These are phyloP conservation scores for Curvularia sp. DNA, from an alignment of 2,329 filamentous ascomycete genomes.

Conservation along the genomic window DNA sequence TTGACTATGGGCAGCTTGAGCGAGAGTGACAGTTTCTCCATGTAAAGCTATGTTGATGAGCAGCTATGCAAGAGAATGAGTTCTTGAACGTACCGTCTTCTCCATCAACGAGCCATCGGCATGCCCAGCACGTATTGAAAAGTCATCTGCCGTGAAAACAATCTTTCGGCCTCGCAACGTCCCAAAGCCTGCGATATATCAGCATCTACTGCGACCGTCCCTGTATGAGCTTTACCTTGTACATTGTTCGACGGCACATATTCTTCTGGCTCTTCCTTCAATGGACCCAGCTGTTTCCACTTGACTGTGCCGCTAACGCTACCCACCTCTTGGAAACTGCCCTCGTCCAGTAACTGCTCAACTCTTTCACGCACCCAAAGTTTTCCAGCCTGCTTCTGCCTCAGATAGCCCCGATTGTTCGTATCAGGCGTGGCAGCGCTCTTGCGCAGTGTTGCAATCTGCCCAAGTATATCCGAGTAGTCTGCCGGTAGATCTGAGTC, in stretches of 20 bases:
- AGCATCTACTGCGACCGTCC: not conserved
- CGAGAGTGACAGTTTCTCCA: constrained; percentile 67
- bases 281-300: constrained; percentile 60
- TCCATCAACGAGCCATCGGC: constrained; percentile 66
- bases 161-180: constrained; percentile 62
- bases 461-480: constrained; percentile 67
- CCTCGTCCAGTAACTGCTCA: constrained; percentile 63
- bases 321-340: constrained; percentile 66
- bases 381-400: constrained; percentile 69
- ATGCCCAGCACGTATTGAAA: constrained; percentile 68
- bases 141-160: constrained; percentile 70
- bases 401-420: constrained; percentile 64
- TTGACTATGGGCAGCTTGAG: constrained; percentile 68
- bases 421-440: constrained; percentile 64
- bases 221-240: constrained; percentile 52
- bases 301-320: constrained; percentile 65
- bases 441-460: constrained; percentile 60
- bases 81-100: constrained; percentile 55
- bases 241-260: constrained; percentile 70
- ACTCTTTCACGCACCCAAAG: constrained; percentile 70
- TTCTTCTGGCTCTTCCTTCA: constrained; percentile 57
- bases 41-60: constrained; percentile 56
- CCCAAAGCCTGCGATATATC: constrained; percentile 53
- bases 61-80: not conserved
- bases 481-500: constrained; percentile 62